A percentile compares a stretch with the other conserved stretches of the same genome.
These are phyloP conservation scores for Xeromyces bisporus DNA, from an alignment of 495 filamentous ascomycete species.

Conservation along the genomic window DNA sequence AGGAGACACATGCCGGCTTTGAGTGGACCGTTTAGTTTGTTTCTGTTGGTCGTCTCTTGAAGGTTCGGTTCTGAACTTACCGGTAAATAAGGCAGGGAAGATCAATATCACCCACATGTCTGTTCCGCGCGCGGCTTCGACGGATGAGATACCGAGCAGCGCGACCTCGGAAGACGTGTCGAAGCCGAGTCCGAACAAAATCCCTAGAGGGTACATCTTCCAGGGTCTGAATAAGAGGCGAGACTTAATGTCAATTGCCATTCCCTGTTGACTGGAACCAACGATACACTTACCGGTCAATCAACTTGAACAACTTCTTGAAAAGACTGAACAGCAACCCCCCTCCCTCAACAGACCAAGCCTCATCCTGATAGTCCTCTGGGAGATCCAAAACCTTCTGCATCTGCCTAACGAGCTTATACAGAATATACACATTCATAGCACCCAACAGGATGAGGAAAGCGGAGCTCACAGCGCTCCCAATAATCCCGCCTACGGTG, in stretches of 20 bases:
- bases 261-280: background rate
- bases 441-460: conserved; percentile 72
- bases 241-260: background rate
- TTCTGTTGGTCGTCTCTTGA: background rate
- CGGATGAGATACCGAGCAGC: conserved; percentile 70
- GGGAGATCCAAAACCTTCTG: conserved; percentile 35
- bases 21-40: background rate
- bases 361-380: conserved; percentile 37
- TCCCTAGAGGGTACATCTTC: conserved; percentile 91
- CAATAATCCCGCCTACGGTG: conserved; percentile 69
- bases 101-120: conserved; percentile 90
- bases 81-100: conserved; percentile 79
- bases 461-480: conserved; percentile 60
- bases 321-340: conserved; percentile 60
- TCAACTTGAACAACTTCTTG: conserved; percentile 59
- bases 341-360: conserved; percentile 55
- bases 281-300: conserved; percentile 40
- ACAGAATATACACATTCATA: conserved; percentile 74
- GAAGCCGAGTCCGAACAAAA: conserved; percentile 87
- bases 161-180: conserved; percentile 94
- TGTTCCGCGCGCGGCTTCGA: conserved; percentile 71
- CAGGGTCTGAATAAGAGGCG: conserved; percentile 40
- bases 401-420: conserved; percentile 52
- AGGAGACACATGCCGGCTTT: conserved; percentile 77
- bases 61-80: conserved; percentile 21